Evolutionary conservation across 208 protist species (phyloP).

Genomic region (Strigomonas culicis): DNA sequence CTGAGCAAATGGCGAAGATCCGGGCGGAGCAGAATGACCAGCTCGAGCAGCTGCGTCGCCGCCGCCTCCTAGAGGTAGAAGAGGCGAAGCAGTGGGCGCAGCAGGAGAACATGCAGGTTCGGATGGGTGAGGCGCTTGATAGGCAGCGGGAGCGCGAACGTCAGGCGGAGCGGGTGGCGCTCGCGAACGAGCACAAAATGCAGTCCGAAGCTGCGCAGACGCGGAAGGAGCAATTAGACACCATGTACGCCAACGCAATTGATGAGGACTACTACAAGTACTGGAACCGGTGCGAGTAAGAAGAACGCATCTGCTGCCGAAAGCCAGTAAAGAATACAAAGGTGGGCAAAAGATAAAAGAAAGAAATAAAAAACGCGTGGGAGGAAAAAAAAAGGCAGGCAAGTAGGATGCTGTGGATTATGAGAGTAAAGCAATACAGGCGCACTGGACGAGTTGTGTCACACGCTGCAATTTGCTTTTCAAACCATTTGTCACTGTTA

Average conservation of each 20-base stretch:
- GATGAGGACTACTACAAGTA: conserved; percentile 93
- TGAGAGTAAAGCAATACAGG: too few relatives aligned
- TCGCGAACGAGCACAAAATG: conserved; percentile 63
- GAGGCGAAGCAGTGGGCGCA: conserved; percentile 84
- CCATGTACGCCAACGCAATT: conserved; percentile 83
- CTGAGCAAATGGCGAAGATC: conserved; percentile 46
- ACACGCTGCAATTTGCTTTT: not conserved
- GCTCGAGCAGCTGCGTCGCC: conserved; percentile 72
- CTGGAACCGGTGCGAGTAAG: conserved; percentile 78
- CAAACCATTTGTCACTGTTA: not conserved
- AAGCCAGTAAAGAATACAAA: not conserved
- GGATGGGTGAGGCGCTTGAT: conserved; percentile 86
- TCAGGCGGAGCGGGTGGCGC: conserved; percentile 47
- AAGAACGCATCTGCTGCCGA: not conserved
- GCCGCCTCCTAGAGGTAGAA: conserved; percentile 83
- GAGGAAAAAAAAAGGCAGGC: conserved; percentile 16
- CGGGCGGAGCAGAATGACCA: conserved; percentile 70
- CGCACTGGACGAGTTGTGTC: too few relatives aligned
- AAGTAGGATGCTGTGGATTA: too few relatives aligned
- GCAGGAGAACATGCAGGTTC: conserved; percentile 86
- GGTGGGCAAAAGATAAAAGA: not conserved
- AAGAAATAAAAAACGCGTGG: too few relatives aligned
- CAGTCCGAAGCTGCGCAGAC: conserved; percentile 45
- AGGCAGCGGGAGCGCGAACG: conserved; percentile 82
- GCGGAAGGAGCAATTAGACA: conserved; percentile 57